A percentile compares a stretch with the other conserved stretches of the same genome.
Evolutionary conservation across 805 yeast species (phyloP).

Genomic region (Wickerhamomyces hampshirensis): DNA sequence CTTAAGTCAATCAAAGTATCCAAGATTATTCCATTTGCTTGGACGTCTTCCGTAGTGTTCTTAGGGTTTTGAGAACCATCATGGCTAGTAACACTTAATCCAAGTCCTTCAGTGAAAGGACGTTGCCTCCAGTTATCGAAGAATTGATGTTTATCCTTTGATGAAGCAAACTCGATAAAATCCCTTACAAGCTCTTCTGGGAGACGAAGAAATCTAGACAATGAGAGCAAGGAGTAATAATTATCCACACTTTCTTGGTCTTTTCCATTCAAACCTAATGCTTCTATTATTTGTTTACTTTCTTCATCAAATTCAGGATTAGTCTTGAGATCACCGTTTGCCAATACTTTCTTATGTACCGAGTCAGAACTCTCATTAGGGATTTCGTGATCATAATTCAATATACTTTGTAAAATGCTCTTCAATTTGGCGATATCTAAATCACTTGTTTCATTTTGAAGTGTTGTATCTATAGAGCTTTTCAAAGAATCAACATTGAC

Average conservation of each 20-base stretch:
- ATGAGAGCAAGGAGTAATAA: conserved; percentile 8
- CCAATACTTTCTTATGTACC: too few species aligned
- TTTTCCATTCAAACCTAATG: conserved; percentile 6
- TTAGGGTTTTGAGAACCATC: too few species aligned
- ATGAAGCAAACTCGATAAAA: conserved; percentile 6
- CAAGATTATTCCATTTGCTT: too few species aligned
- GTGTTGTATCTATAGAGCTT: too few species aligned
- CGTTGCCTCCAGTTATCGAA: conserved; percentile 12
- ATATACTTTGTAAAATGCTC: background rate
- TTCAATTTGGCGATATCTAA: too few species aligned
- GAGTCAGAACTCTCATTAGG: too few species aligned
- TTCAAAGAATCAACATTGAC: too few species aligned
- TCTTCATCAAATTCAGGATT: too few species aligned
- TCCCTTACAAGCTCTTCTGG: conserved; percentile 9
- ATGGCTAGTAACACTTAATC: conserved; percentile 8
- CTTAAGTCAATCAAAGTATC: too few species aligned
- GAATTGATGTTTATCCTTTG: conserved; percentile 12
- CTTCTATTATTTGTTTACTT: background rate
- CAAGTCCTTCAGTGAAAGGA: conserved; percentile 9
- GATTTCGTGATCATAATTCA: background rate
- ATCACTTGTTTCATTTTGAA: background rate
- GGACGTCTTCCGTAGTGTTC: too few species aligned
- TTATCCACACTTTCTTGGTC: conserved; percentile 8
- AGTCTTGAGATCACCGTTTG: too few species aligned
- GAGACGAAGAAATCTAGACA: conserved; percentile 7